Evolutionary conservation across 768 basidiomycete genomes (phyloP).

Genomic region (Podaxis sp.): DNA sequence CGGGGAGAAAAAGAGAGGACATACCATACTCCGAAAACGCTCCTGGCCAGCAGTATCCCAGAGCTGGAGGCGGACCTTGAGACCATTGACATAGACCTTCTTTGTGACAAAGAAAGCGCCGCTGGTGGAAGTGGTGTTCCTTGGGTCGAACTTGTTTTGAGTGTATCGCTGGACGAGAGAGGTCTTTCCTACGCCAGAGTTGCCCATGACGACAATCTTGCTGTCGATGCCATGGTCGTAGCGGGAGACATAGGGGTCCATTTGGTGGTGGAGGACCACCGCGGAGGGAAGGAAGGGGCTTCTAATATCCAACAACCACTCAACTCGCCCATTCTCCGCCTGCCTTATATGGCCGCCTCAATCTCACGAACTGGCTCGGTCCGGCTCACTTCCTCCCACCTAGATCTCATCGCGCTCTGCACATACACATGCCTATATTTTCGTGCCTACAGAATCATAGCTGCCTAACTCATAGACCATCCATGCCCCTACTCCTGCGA

Average conservation of each 20-base stretch:
- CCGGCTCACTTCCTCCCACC: conserved; percentile 20
- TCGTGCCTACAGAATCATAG: conserved; percentile 28
- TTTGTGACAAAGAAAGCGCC: conserved; percentile 94
- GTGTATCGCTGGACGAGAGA: conserved; percentile 89
- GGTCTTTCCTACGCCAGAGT: conserved; percentile 85
- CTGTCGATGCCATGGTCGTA: conserved; percentile 88
- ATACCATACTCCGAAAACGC: conserved; percentile 86
- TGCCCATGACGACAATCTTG: conserved; percentile 96
- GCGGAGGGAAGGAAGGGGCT: not conserved
- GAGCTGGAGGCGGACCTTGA: conserved; percentile 83
- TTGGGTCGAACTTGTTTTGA: conserved; percentile 86
- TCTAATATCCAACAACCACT: not conserved
- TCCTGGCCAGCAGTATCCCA: conserved; percentile 97
- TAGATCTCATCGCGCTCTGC: not conserved
- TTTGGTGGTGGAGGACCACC: conserved; percentile 33
- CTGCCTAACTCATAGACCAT: conserved; percentile 17
- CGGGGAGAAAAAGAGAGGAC: conserved; percentile 27
- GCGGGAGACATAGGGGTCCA: conserved; percentile 70
- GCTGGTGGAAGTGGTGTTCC: conserved; percentile 87
- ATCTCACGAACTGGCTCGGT: conserved; percentile 9
- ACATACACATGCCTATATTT: not conserved
- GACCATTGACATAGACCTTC: conserved; percentile 82
- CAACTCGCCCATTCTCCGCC: conserved; percentile 31
- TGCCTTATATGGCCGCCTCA: conserved; percentile 30
- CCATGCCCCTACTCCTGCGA: conserved; percentile 53